A percentile compares a stretch with the other conserved stretches of the same genome.
Conservation (phyloP, 352 stramenopile species). For the Halophytophthora polymorphica region DNA sequence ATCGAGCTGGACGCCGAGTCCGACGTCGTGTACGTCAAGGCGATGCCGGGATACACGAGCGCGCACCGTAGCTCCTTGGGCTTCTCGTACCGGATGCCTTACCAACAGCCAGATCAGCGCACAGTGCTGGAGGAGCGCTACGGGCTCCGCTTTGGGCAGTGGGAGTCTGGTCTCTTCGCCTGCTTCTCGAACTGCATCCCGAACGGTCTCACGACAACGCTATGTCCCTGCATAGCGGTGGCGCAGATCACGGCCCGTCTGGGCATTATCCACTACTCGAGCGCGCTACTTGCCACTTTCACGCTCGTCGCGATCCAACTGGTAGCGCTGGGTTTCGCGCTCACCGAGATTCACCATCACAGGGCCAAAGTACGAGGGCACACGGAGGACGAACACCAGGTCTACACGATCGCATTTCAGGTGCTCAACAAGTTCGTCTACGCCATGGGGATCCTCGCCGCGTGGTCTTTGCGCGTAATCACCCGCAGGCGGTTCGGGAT, state of each 20-base stretch:
- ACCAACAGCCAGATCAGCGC: too few relatives aligned
- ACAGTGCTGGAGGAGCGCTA: constrained; percentile 28
- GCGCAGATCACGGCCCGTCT: constrained; percentile 27
- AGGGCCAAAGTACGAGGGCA: too few relatives aligned
- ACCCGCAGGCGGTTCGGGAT: constrained; percentile 32
- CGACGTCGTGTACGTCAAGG: too few relatives aligned
- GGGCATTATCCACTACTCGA: constrained; percentile 43
- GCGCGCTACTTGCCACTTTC: constrained; percentile 32
- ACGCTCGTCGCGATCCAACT: constrained; percentile 20
- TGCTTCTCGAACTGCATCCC: constrained; percentile 27
- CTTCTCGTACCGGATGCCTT: too few relatives aligned
- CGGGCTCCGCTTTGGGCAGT: constrained; percentile 19
- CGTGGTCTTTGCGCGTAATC: constrained; percentile 13
- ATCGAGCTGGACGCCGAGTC: too few relatives aligned
- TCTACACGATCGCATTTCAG: too few relatives aligned
- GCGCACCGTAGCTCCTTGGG: too few relatives aligned
- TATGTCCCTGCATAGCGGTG: constrained; percentile 31
- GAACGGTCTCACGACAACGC: constrained; percentile 18
- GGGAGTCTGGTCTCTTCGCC: constrained; percentile 18
- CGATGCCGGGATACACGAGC: too few relatives aligned
- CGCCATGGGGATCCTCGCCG: constrained; percentile 4
- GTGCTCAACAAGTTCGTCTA: background rate
- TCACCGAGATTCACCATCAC: too few relatives aligned
- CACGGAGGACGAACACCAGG: background rate
- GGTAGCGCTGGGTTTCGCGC: constrained; percentile 10